Evolutionary conservation across 306 rosid species (phyloP), one percentile per base, ranked within the genome.

Genomic region (Gynostemma pentaphyllum): DNA sequence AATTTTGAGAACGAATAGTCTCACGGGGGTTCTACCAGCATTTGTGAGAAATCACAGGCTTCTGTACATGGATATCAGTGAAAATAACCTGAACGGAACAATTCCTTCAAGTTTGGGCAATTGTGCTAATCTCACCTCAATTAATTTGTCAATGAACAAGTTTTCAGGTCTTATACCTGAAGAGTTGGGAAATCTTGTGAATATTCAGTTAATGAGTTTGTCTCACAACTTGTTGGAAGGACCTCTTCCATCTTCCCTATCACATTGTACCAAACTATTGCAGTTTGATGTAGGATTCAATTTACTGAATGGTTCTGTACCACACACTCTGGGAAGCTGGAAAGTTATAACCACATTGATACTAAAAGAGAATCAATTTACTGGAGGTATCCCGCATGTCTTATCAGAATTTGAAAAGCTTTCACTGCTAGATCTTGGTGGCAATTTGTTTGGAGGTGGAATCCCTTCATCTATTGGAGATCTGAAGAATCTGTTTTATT

Each of bases 81-180:
- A 50, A 36, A 92, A 88, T 72, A 74, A 52, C 26, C 77, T 92
- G 26, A 45, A 49, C 12, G 95, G 90, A 44, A 34, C 68, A 37
- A 68, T 92, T 79, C 88, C 95, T 8, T 64, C 86, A 51, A 80
- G 88, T 73, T 74, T 88, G 75, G 85, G 84, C 68, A 79, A 78
- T 29, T 86, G 85, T 75, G 70, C 51, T 45, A 78, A 64, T 67
- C 72, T 84, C 76, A 77, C 81, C 57, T 64, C 28, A 40, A 74
- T 92, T 46, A 65, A 34, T 70, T 65, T 92, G 74, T 81, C 90
- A 1, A 24, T 0, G 56, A 92, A 88, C 76, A 78, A 60, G 62
- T 62, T 88, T 52, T 21, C 73, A 0, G 95, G 95, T 23, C 54
- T 3, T 37, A 77, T 88, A 55, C 89, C 96, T 1, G 7, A 67